Evolutionary conservation across 495 filamentous ascomycete genomes (phyloP).

Genomic region (Glonium stellatum): DNA sequence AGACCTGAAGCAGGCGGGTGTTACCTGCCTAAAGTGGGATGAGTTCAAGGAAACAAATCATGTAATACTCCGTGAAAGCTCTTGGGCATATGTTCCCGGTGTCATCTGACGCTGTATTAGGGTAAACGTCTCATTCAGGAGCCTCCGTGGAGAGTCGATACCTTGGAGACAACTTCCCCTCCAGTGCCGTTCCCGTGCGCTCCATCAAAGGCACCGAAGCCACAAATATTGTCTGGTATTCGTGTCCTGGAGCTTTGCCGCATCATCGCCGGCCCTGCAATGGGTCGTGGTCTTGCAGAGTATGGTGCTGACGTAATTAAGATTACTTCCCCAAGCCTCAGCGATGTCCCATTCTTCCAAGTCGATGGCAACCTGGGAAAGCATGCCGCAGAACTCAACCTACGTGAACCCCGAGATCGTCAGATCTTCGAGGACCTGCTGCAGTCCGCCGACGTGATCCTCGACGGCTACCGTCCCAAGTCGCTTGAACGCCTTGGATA

Average conservation of each 20-base stretch:
- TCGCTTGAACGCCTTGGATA: conserved; percentile 24
- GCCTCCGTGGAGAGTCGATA: conserved; percentile 49
- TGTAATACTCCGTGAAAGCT: conserved; percentile 14
- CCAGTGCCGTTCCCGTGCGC: conserved; percentile 46
- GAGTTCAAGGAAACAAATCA: conserved; percentile 59
- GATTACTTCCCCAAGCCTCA: conserved; percentile 59
- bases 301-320: conserved; percentile 49
- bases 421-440: conserved; percentile 53
- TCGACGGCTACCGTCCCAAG: conserved; percentile 25
- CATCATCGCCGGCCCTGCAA: conserved; percentile 42
- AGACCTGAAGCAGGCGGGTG: conserved; percentile 57
- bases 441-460: conserved; percentile 49
- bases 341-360: conserved; percentile 74
- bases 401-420: conserved; percentile 49
- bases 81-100: neutral
- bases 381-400: conserved; percentile 50
- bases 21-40: conserved; percentile 56
- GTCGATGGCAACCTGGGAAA: conserved; percentile 74
- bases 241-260: conserved; percentile 24
- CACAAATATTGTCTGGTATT: conserved; percentile 24
- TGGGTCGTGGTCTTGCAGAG: conserved; percentile 23
- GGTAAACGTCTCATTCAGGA: conserved; percentile 44
- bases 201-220: conserved; percentile 13
- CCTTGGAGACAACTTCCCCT: conserved; percentile 43
- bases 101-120: conserved; percentile 24